A percentile compares a stretch with the other conserved stretches of the same genome.
Evolutionary conservation across 768 basidiomycete species (phyloP).

Genomic region (Termitomyces sp.): DNA sequence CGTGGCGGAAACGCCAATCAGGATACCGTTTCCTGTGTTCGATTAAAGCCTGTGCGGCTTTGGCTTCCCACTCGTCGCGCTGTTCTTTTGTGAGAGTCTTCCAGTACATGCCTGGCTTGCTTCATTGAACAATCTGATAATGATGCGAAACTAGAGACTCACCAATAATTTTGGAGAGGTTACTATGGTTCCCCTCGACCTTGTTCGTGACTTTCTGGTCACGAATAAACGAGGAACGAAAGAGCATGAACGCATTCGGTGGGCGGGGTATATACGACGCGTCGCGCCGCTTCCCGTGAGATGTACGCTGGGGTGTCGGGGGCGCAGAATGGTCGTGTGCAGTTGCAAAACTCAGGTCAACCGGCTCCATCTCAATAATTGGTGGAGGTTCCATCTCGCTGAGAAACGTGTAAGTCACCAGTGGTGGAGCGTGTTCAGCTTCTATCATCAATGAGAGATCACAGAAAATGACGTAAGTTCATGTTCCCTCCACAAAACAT

Average conservation of each 20-base stretch:
- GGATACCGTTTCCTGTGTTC: constrained; percentile 76
- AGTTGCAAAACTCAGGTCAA: not conserved
- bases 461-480: not conserved
- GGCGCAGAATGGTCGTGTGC: constrained; percentile 5
- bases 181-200: constrained; percentile 80
- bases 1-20: constrained; percentile 80
- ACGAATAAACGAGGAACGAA: constrained; percentile 75
- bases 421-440: not conserved
- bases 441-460: not conserved
- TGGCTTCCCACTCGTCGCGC: constrained; percentile 70
- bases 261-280: constrained; percentile 79
- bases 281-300: constrained; percentile 64
- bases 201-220: constrained; percentile 72
- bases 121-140: not conserved
- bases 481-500: not conserved
- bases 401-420: constrained; percentile 60
- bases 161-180: constrained; percentile 83
- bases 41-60: constrained; percentile 67
- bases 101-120: constrained; percentile 66
- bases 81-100: constrained; percentile 66
- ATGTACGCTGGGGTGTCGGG: constrained; percentile 33
- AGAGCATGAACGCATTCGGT: constrained; percentile 85
- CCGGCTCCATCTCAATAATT: not conserved
- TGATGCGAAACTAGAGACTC: constrained; percentile 16
- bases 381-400: constrained; percentile 51